Evolutionary conservation across 129 eudicot species (phyloP).

Genomic region (Calendula officinalis): DNA sequence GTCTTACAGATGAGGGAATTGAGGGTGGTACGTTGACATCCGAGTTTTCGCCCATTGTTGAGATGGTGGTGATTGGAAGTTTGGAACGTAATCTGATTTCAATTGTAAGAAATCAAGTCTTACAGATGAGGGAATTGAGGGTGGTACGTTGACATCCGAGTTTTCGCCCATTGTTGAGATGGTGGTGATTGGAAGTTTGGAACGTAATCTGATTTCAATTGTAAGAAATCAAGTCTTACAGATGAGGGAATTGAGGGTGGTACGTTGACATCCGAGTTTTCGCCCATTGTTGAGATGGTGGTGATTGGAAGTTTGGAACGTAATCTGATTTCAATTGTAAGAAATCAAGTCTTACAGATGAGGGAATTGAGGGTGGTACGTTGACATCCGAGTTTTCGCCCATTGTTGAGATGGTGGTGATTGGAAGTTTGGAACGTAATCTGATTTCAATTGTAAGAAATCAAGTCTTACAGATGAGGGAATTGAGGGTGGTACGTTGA

Average conservation of each 20-base stretch:
- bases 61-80: too few species aligned
- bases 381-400: background rate
- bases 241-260: slow-evolving; percentile 19
- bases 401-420: background rate
- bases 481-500: slow-evolving; percentile 16
- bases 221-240: slow-evolving; percentile 22
- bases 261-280: background rate
- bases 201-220: background rate
- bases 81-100: background rate
- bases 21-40: slow-evolving; percentile 17
- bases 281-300: background rate
- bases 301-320: too few species aligned
- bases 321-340: background rate
- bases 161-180: background rate
- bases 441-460: background rate
- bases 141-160: slow-evolving; percentile 3
- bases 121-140: slow-evolving; percentile 30
- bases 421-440: too few species aligned
- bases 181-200: too few species aligned
- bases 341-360: slow-evolving; percentile 25
- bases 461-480: slow-evolving; percentile 27
- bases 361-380: slow-evolving; percentile 11
- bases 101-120: slow-evolving; percentile 5
- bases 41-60: background rate
- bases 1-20: slow-evolving; percentile 29